Evolutionary conservation across 1,284 basidiomycete genomes (phyloP).

Genomic region (Irpex sp.): DNA sequence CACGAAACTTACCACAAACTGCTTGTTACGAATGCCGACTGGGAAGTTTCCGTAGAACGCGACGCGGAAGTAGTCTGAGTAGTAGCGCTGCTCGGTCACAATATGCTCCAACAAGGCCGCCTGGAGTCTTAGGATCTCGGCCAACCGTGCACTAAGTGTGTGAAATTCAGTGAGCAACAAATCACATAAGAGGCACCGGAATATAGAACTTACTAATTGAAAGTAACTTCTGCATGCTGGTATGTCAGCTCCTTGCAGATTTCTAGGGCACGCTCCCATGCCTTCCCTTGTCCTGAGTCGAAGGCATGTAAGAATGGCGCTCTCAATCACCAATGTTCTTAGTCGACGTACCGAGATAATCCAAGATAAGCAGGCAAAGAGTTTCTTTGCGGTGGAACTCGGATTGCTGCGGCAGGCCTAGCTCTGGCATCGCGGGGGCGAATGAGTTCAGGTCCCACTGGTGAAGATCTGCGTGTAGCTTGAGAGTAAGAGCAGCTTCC

Average conservation of each 20-base stretch:
- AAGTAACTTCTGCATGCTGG: conserved; percentile 85
- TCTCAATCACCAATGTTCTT: not conserved
- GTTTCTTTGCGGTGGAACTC: conserved; percentile 95
- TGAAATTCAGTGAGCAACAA: not conserved
- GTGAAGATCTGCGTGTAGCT: conserved; percentile 91
- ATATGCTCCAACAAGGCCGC: conserved; percentile 83
- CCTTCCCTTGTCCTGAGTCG: conserved; percentile 81
- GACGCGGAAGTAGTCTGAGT: conserved; percentile 91
- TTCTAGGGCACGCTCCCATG: conserved; percentile 92
- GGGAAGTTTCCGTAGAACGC: conserved; percentile 93
- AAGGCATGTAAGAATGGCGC: not conserved
- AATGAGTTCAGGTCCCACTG: conserved; percentile 83
- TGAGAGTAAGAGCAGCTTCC: conserved; percentile 89
- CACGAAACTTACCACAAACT: conserved; percentile 68
- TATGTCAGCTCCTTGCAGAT: conserved; percentile 87
- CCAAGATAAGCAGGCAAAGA: conserved; percentile 79
- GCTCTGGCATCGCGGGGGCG: conserved; percentile 81
- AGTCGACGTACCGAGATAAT: conserved; percentile 68
- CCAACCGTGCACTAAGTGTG: conserved; percentile 60
- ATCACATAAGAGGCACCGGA: not conserved
- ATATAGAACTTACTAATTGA: conserved; percentile 72
- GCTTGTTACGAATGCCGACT: conserved; percentile 76
- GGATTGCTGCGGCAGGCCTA: conserved; percentile 88
- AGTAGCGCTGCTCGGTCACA: conserved; percentile 77
- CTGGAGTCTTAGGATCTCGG: conserved; percentile 84